Evolutionary conservation across 352 stramenopile genomes (phyloP).

Genomic region (Phytophthora pinifolia): DNA sequence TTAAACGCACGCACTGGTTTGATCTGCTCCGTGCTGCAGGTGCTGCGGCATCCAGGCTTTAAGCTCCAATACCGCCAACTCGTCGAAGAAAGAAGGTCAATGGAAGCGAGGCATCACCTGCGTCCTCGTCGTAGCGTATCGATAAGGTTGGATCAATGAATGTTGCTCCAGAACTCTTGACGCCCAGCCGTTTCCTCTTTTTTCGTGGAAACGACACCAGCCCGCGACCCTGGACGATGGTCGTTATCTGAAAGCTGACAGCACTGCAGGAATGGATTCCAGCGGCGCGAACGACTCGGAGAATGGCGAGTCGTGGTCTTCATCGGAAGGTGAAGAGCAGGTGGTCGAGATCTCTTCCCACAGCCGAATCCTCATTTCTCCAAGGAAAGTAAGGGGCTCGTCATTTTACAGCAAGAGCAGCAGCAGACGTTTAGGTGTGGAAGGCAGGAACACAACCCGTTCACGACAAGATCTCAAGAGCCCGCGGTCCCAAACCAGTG

Average conservation of each 20-base stretch:
- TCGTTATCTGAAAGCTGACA: constrained; percentile 18
- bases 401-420: constrained; percentile 18
- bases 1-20: constrained; percentile 10
- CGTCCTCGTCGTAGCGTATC: not conserved
- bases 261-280: constrained; percentile 23
- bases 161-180: not conserved
- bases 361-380: constrained; percentile 66
- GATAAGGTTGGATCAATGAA: constrained; percentile 10
- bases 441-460: constrained; percentile 6
- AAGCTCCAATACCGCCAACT: not conserved
- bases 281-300: constrained; percentile 17
- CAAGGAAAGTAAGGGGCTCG: constrained; percentile 25
- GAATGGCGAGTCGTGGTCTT: constrained; percentile 22
- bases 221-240: constrained; percentile 4
- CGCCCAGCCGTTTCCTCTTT: constrained; percentile 15
- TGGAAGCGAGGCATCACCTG: not conserved
- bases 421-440: not conserved
- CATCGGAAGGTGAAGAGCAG: constrained; percentile 38
- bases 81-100: not conserved
- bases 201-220: constrained; percentile 26
- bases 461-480: not conserved
- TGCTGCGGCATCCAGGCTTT: constrained; percentile 17
- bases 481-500: not conserved
- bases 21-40: constrained; percentile 13
- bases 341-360: constrained; percentile 61